Conservation (phyloP, 768 basidiomycete species). For the Trametes cinnabarina region DNA sequence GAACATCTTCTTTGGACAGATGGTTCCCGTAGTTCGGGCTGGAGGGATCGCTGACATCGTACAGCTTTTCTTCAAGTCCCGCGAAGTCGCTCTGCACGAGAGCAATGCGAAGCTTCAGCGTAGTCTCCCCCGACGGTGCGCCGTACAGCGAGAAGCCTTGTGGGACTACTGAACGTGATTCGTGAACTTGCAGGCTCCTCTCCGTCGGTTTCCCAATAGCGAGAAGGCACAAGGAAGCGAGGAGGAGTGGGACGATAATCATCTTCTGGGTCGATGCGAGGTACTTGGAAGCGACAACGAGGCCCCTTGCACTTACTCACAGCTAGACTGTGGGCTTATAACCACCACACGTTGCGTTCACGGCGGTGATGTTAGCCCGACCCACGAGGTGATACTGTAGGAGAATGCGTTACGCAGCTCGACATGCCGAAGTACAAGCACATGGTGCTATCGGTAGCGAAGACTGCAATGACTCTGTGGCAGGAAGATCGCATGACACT, state of each 20-base stretch:
- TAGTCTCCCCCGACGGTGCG: slow-evolving; percentile 24
- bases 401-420: not conserved
- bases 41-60: slow-evolving; percentile 35
- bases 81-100: slow-evolving; percentile 33
- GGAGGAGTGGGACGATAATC: slow-evolving; percentile 3
- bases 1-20: slow-evolving; percentile 50
- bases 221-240: slow-evolving; percentile 13
- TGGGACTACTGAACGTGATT: slow-evolving; percentile 25
- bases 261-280: slow-evolving; percentile 7
- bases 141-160: slow-evolving; percentile 26
- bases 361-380: not conserved
- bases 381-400: not conserved
- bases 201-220: slow-evolving; percentile 20
- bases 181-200: slow-evolving; percentile 25
- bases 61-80: slow-evolving; percentile 35
- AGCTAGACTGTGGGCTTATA: not conserved
- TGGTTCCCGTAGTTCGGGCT: slow-evolving; percentile 48
- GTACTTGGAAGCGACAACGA: not conserved
- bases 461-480: not conserved
- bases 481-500: not conserved
- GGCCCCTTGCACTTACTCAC: not conserved
- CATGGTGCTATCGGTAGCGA: slow-evolving; percentile 6
- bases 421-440: not conserved
- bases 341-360: not conserved
- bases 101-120: slow-evolving; percentile 36